Evolutionary conservation across 192 early-diverging fungal genomes (phyloP), one percentile per base, ranked within the genome.

Genomic region (Rhizoclosmatium sp.): DNA sequence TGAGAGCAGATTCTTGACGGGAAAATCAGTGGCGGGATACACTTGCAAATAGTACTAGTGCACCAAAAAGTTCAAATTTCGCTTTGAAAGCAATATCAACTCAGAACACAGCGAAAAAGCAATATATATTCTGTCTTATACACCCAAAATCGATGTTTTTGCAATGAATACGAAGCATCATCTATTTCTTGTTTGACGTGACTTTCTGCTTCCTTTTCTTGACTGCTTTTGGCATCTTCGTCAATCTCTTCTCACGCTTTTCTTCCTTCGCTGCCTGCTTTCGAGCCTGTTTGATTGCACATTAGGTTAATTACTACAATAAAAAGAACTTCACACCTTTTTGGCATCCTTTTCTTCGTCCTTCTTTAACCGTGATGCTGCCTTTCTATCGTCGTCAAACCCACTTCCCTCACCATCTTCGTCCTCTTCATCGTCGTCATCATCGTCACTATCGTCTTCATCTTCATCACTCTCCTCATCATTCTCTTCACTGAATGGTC

Each of bases 141-240:
- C 54, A 9, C 10, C 9, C 54, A 56, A 56, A n/a, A 56, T 56
- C 54, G 19, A 14, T 56, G 10, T 56, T n/a, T 56, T 56, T 56
- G 9, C 54, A 14, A 14, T 56, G 54, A 56, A 14, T 56, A 56
- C 54, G 54, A 56, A 56, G 9, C 19, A 9, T n/a, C 9, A 56
- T 14, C 54, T 56, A 56, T n/a, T 14, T n/a, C 10, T n/a, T 9
- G 10, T 9, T 56, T 56, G 89, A 86, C 19, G 89, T 89, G 9
- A 85, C 80, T 64, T 95, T 94, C 78, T 95, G 89, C 81, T 94
- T 95, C 71, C 95, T 89, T 83, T 98, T 99, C 84, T 99, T 99
- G 82, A 96, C 94, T 16, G 94, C 90, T 85, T 99, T 99, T 39
- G 97, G 96, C 16, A 97, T 91, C 87, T 99, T 99, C 80, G 86